These are phyloP conservation scores for Macrophomina pseudophaseolina DNA, from an alignment of 2,329 filamentous ascomycete species.

Conservation along the genomic window DNA sequence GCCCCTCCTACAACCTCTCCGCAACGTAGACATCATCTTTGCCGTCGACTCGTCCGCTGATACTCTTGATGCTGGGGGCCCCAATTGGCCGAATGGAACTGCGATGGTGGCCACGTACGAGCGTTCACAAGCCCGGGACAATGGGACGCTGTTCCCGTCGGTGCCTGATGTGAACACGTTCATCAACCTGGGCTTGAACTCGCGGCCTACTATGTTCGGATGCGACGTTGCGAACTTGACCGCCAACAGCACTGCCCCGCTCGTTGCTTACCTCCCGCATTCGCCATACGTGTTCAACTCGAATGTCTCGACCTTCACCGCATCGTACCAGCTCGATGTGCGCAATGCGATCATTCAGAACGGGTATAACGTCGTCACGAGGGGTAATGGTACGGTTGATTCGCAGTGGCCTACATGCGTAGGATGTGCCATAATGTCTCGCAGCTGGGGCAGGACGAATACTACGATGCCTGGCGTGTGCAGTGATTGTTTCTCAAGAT, in stretches of 20 bases:
- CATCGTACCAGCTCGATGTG: constrained; percentile 65
- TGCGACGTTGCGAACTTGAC: constrained; percentile 71
- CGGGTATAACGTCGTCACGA: constrained; percentile 82
- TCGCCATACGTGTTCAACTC: constrained; percentile 75
- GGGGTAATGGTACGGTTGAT: constrained; percentile 79
- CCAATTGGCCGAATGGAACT: constrained; percentile 77
- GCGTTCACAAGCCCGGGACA: constrained; percentile 66
- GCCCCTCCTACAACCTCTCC: constrained; percentile 73
- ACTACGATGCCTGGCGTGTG: constrained; percentile 72
- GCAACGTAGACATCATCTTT: constrained; percentile 78
- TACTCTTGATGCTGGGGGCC: constrained; percentile 51
- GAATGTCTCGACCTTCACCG: constrained; percentile 80
- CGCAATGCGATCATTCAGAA: constrained; percentile 85
- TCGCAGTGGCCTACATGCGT: constrained; percentile 79
- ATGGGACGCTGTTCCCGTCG: constrained; percentile 72
- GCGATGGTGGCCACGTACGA: constrained; percentile 75
- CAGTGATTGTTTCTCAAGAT: constrained; percentile 73
- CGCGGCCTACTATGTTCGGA: constrained; percentile 78
- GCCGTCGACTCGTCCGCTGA: constrained; percentile 80
- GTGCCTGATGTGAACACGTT: constrained; percentile 79
- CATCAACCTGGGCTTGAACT: constrained; percentile 76
- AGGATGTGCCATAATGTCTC: constrained; percentile 81
- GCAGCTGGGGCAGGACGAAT: constrained; percentile 72
- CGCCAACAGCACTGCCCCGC: constrained; percentile 55
- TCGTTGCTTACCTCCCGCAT: constrained; percentile 89